Base-by-base conservation (phyloP, 176 grass and related monocot species). In the Aegilops longissima region DNA sequence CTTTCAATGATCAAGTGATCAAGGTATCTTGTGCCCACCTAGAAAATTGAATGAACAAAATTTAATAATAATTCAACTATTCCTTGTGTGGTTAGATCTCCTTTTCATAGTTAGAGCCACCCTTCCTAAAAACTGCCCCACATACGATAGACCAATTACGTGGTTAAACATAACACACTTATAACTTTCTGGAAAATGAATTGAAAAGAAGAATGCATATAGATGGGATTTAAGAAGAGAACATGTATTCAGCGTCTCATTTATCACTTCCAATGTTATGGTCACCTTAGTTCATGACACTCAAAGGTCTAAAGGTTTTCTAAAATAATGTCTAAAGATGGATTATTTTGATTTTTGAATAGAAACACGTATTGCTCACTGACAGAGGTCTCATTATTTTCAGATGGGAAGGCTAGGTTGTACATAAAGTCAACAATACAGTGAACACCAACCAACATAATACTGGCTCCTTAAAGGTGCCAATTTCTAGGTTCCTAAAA, bases 1-100 rank as follows among this genome's bases (percentile, higher is more conserved):
- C 94, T 94, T 94, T 93, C 92, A 85, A 99, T 80, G 83, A 99
- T 96, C 86, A 99, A 93, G 85, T 94, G 85, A 90, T 99, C 97
- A 83, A 99, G 97, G 83, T 99, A 99, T 85, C 87, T 93, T 78
- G 92, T 90, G 77, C 97, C 97, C 61, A 99, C 94, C 97, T 59
- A 88, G 44, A 16, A 83, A 79, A 82, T 70, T 70, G 35, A 47
- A 92, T 54, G 3, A 87, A 88, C 17, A 84, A 72, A 79, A 59
- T 27, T 80, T 70, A 85, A 85, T 62, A 86, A 59, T 62, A 83
- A 31, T 74, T 63, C 3, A 78, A 61, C 17, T 73, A 42, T 73
- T 79, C 24, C 24, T 86, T 63, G 44, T 71, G 12, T 42, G 73
- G 76, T 61, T 79, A 66, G 45, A 29, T 51, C 24, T 61, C 42